Evolutionary conservation across 1,139 yeast species (phyloP).

Genomic region (Suhomyces bolitotheri): DNA sequence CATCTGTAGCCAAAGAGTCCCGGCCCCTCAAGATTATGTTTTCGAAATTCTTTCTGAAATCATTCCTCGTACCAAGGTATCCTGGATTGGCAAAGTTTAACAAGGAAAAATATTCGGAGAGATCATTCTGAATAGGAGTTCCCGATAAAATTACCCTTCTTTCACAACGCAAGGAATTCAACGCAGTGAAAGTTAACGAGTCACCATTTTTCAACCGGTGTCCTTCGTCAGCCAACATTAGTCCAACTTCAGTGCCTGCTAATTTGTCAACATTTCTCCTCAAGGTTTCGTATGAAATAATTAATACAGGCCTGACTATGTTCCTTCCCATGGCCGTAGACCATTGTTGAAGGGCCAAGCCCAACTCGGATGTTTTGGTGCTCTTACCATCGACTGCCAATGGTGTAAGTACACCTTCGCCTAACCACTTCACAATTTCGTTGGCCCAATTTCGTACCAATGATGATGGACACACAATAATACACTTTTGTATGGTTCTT

Average conservation of each 20-base stretch:
- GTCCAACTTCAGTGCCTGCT: conserved; percentile 79
- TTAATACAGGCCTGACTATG: conserved; percentile 88
- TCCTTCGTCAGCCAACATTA: conserved; percentile 94
- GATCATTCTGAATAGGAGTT: conserved; percentile 95
- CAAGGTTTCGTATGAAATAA: conserved; percentile 93
- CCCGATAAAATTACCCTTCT: conserved; percentile 93
- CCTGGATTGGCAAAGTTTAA: conserved; percentile 95
- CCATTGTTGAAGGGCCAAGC: conserved; percentile 77
- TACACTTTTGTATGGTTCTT: conserved; percentile 82
- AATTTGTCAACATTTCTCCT: conserved; percentile 81
- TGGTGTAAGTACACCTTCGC: conserved; percentile 85
- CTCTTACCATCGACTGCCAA: conserved; percentile 90
- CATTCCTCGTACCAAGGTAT: conserved; percentile 76
- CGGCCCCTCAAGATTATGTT: conserved; percentile 77
- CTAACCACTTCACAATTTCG: conserved; percentile 93
- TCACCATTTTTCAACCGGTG: conserved; percentile 95
- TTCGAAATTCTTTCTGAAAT: conserved; percentile 85
- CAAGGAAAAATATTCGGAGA: conserved; percentile 90
- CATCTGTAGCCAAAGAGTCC: conserved; percentile 86
- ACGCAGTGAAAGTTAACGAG: conserved; percentile 85
- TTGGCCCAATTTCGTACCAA: conserved; percentile 97
- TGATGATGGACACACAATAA: conserved; percentile 94
- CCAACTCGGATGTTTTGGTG: conserved; percentile 66
- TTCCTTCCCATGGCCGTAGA: conserved; percentile 85
- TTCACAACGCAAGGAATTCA: conserved; percentile 78